Evolutionary conservation across 1,139 yeast species (phyloP).

Genomic region (Pichia sp.): DNA sequence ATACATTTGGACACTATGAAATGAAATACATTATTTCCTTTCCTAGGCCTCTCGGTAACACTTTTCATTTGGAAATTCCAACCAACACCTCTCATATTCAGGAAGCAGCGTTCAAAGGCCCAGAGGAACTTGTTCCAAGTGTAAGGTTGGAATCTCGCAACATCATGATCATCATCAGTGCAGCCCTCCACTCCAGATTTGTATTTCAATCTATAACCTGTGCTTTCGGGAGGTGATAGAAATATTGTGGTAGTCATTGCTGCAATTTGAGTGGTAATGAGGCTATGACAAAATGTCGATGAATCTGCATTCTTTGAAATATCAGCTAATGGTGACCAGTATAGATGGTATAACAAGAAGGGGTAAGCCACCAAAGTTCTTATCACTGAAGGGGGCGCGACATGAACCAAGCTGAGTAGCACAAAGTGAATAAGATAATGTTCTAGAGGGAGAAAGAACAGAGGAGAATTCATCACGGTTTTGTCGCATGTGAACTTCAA

Average conservation of each 20-base stretch:
- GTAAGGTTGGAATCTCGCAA: conserved; percentile 3
- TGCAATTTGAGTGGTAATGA: background rate
- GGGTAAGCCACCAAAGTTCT: background rate
- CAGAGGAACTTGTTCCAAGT: conserved; percentile 5
- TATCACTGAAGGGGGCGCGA: conserved; percentile 1
- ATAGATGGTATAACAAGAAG: conserved; percentile 2
- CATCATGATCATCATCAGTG: too few relatives aligned
- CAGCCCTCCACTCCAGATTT: too few relatives aligned
- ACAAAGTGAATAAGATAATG: conserved; percentile 7
- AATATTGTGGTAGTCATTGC: conserved; percentile 2
- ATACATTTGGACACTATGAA: conserved; percentile 8
- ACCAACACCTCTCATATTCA: conserved; percentile 11
- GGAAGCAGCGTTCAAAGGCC: conserved; percentile 8
- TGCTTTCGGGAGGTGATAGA: conserved; percentile 3
- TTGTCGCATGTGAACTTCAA: background rate
- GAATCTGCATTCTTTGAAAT: conserved; percentile 1
- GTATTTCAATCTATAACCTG: conserved; percentile 8
- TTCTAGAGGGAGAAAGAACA: conserved; percentile 1
- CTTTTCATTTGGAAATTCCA: conserved; percentile 10
- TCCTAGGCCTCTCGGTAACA: background rate
- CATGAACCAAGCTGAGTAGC: conserved; percentile 2
- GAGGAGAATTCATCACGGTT: background rate
- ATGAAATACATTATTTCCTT: conserved; percentile 6
- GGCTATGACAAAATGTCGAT: conserved; percentile 1
- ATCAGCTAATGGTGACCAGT: conserved; percentile 3